Percentiles rank a stretch among this genome's conserved stretches.
Conservation (phyloP, 495 filamentous ascomycete species). For the Penicillium herquei region DNA sequence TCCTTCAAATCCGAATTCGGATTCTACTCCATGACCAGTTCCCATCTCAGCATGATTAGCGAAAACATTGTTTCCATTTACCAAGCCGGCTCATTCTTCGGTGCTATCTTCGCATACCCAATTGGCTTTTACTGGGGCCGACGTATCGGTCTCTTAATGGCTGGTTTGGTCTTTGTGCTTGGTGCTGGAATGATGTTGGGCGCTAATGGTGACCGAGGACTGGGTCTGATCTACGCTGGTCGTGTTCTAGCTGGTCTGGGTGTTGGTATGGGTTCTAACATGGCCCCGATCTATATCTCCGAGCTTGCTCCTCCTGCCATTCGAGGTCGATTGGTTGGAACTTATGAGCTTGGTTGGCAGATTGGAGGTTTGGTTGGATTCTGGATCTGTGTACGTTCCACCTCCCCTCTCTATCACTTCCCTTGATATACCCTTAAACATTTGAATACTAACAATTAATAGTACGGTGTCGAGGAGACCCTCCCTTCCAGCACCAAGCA, state of each 20-base stretch:
- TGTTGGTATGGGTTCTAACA: constrained; percentile 67
- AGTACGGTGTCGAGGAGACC: constrained; percentile 38
- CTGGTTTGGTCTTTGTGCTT: constrained; percentile 50
- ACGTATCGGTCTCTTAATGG: constrained; percentile 45
- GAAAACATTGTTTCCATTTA: constrained; percentile 61
- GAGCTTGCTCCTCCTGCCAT: constrained; percentile 73
- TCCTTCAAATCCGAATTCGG: constrained; percentile 54
- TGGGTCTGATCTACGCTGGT: not conserved
- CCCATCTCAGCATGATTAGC: constrained; percentile 15
- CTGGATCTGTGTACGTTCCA: constrained; percentile 44
- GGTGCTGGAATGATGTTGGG: constrained; percentile 49
- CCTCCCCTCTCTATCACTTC: not conserved
- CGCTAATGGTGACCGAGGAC: constrained; percentile 30
- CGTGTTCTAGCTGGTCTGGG: constrained; percentile 64
- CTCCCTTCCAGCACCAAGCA: constrained; percentile 36
- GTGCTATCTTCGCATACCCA: constrained; percentile 29
- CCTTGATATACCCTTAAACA: not conserved
- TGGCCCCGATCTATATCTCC: constrained; percentile 45
- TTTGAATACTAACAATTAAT: not conserved
- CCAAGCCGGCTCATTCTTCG: constrained; percentile 50
- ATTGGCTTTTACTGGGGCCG: constrained; percentile 48
- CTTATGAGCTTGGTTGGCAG: constrained; percentile 66
- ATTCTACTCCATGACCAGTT: constrained; percentile 18
- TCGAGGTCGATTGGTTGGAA: constrained; percentile 68
- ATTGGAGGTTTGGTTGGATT: constrained; percentile 62